These are phyloP conservation scores for Leccinum arenicola DNA, from an alignment of 768 basidiomycete species.

Conservation along the genomic window DNA sequence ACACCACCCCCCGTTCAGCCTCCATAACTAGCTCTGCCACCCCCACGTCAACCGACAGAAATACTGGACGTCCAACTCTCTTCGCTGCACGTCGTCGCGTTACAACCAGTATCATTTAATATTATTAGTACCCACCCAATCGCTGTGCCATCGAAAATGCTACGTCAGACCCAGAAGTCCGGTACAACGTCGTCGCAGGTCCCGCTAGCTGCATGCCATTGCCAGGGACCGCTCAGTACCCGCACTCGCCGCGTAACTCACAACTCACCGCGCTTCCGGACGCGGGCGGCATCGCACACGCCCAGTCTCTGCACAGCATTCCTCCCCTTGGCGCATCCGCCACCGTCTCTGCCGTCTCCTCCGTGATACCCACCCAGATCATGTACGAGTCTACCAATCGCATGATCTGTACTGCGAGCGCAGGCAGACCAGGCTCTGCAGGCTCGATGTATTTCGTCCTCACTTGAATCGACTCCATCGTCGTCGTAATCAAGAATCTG, in stretches of 20 bases:
- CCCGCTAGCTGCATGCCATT: conserved; percentile 3
- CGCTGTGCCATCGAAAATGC: conserved; percentile 76
- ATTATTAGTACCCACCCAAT: conserved; percentile 53
- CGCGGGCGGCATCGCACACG: conserved; percentile 70
- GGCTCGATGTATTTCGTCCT: conserved; percentile 49
- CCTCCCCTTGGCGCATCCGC: conserved; percentile 53
- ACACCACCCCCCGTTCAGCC: conserved; percentile 61
- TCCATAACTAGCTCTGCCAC: conserved; percentile 48
- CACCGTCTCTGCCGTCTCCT: conserved; percentile 42
- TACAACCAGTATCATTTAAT: neutral
- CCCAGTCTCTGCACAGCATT: conserved; percentile 71
- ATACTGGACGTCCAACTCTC: conserved; percentile 65
- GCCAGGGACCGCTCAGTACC: conserved; percentile 1
- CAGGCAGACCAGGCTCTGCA: conserved; percentile 49
- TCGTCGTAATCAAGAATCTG: conserved; percentile 4
- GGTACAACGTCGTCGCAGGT: conserved; percentile 63
- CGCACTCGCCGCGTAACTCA: neutral
- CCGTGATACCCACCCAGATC: conserved; percentile 75
- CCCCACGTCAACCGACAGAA: conserved; percentile 65
- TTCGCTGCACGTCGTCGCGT: conserved; percentile 42
- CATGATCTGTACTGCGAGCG: conserved; percentile 65
- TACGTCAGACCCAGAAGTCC: conserved; percentile 57
- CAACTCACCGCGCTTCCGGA: conserved; percentile 23
- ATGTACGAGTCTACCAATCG: conserved; percentile 71
- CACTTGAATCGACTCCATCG: conserved; percentile 36